phyloP scores from a whole-genome alignment of 495 filamentous ascomycete species.

The Talaromyces thailandensis region DNA sequence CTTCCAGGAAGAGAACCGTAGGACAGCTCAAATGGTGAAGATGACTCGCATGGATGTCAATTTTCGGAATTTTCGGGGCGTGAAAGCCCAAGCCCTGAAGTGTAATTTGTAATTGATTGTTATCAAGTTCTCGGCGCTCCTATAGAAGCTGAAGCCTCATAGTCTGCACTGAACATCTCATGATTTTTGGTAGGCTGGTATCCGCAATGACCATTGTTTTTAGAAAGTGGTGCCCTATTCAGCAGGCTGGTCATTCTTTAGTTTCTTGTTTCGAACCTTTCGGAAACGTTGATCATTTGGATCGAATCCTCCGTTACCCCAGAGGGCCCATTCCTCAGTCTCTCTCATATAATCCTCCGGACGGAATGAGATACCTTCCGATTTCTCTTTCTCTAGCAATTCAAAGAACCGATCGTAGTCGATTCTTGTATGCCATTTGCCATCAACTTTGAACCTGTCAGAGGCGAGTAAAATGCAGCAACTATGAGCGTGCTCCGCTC shows the following conservation, averaged over 20 bases:
- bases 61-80: neutral
- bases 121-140: neutral
- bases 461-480: constrained; percentile 85
- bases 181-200: neutral
- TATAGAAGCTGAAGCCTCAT: neutral
- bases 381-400: constrained; percentile 55
- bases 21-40: neutral
- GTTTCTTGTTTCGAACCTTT: constrained; percentile 74
- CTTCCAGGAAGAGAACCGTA: too few species aligned
- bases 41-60: neutral
- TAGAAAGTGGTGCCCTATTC: neutral
- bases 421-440: constrained; percentile 85
- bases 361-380: constrained; percentile 53
- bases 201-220: neutral
- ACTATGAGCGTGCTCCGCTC: constrained; percentile 88
- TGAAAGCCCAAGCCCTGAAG: neutral
- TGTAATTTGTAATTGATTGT: neutral
- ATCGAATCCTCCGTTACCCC: constrained; percentile 90
- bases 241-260: constrained; percentile 11
- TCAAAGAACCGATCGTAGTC: constrained; percentile 87
- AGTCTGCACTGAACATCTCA: neutral
- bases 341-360: constrained; percentile 87
- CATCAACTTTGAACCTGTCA: constrained; percentile 59
- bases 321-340: constrained; percentile 91
- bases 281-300: constrained; percentile 77